phyloP scores from a whole-genome alignment of 2,329 filamentous ascomycete species.

The Tricladium varicosporioides region DNA sequence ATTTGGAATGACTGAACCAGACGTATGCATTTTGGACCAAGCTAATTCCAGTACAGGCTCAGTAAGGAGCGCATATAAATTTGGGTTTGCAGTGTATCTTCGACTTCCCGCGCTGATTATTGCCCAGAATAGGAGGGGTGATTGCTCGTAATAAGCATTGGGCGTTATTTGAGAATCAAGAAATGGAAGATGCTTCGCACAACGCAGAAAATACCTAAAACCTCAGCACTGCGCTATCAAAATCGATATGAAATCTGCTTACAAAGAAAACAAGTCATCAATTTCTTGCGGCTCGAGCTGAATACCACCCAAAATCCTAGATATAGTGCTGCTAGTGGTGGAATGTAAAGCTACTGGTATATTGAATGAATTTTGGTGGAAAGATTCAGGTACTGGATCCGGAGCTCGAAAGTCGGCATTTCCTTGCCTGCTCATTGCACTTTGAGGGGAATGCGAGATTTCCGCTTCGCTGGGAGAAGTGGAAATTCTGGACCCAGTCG shows the following conservation, averaged over 20 bases:
- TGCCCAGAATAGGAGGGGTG: conserved; percentile 15
- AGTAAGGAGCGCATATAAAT: conserved; percentile 6
- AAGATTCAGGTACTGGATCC: not conserved
- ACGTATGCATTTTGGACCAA: conserved; percentile 15
- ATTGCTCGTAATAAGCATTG: conserved; percentile 14
- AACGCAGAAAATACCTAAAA: conserved; percentile 11
- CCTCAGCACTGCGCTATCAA: not conserved
- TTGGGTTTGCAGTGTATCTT: conserved; percentile 8
- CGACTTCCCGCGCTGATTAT: conserved; percentile 13
- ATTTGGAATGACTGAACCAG: conserved; percentile 10
- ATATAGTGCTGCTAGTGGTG: conserved; percentile 1
- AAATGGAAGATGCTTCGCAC: conserved; percentile 14
- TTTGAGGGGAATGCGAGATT: conserved; percentile 7
- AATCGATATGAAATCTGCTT: not conserved
- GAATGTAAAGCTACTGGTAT: not conserved
- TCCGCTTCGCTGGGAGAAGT: conserved; percentile 9
- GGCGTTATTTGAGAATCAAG: conserved; percentile 12
- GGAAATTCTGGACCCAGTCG: conserved; percentile 4
- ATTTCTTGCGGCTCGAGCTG: conserved; percentile 9
- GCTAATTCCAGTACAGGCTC: conserved; percentile 9
- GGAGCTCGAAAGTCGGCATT: conserved; percentile 1
- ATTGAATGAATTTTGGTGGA: not conserved
- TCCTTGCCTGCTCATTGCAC: conserved; percentile 9
- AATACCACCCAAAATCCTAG: conserved; percentile 10
- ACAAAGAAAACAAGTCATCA: conserved; percentile 14